A percentile compares a stretch with the other conserved stretches of the same genome.
These are phyloP conservation scores for Xylariomycetidae sp. DNA, from an alignment of 2,329 filamentous ascomycete species.

Conservation along the genomic window DNA sequence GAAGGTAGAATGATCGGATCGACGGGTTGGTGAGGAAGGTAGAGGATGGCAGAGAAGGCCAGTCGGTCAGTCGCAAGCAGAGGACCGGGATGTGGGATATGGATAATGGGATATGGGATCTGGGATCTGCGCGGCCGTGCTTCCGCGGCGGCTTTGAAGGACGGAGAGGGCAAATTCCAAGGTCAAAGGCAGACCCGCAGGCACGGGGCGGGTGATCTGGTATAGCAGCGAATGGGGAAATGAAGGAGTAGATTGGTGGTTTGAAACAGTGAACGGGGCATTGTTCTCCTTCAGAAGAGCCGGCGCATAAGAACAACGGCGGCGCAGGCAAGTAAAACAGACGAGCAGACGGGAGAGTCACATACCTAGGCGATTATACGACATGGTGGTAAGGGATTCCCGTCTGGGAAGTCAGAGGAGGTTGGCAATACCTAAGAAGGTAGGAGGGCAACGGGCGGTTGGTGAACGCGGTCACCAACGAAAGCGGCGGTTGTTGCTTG, in stretches of 20 bases:
- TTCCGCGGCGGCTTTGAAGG: too few relatives aligned
- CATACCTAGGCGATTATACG: slow-evolving; percentile 70
- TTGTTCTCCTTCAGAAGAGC: too few relatives aligned
- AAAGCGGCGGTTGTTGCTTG: too few relatives aligned
- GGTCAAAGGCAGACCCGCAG: neutral
- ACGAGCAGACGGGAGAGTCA: slow-evolving; percentile 24
- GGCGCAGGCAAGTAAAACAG: slow-evolving; percentile 9
- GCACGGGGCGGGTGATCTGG: slow-evolving; percentile 2
- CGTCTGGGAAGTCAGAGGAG: too few relatives aligned
- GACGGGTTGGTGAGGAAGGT: slow-evolving; percentile 4
- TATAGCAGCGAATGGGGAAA: slow-evolving; percentile 3
- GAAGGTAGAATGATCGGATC: neutral
- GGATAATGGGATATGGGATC: slow-evolving; percentile 4
- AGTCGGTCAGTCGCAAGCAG: neutral
- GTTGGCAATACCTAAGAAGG: too few relatives aligned
- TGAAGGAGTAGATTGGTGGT: slow-evolving; percentile 1
- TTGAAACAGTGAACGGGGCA: too few relatives aligned
- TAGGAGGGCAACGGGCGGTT: slow-evolving; percentile 11
- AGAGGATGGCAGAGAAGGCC: slow-evolving; percentile 1
- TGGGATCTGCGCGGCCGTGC: too few relatives aligned
- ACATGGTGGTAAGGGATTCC: too few relatives aligned
- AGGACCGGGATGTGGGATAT: slow-evolving; percentile 2
- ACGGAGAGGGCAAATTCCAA: neutral
- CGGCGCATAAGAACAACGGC: slow-evolving; percentile 11
- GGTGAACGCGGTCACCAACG: too few relatives aligned